Evolutionary conservation across 345 rosid genomes (phyloP).

Genomic region (Eucalyptus shirleyi): DNA sequence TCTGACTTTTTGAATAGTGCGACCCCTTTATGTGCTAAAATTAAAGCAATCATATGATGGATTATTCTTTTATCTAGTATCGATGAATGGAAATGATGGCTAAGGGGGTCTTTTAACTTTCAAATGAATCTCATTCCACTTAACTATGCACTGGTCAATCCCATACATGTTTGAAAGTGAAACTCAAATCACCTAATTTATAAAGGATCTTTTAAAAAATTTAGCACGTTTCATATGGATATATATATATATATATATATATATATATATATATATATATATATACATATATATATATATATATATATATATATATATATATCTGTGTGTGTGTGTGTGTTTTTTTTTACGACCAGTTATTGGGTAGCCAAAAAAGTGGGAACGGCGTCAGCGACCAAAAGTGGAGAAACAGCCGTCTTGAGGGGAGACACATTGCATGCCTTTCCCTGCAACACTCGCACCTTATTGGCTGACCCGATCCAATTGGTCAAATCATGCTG

Average conservation of each 20-base stretch:
- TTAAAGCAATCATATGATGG: not conserved
- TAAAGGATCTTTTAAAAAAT: too few species aligned
- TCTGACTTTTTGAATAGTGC: not conserved
- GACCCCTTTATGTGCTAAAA: rapidly evolving
- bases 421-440: not conserved
- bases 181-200: too few species aligned
- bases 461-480: not conserved
- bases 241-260: too few species aligned
- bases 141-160: not conserved
- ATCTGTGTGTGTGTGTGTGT: rapidly evolving
- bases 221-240: too few species aligned
- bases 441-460: not conserved
- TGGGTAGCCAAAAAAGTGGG: not conserved
- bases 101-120: not conserved
- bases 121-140: not conserved
- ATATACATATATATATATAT: too few species aligned
- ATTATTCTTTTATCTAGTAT: not conserved
- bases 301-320: too few species aligned
- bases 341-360: too few species aligned
- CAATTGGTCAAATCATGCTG: not conserved
- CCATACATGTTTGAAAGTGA: not conserved
- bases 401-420: not conserved
- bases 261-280: too few species aligned
- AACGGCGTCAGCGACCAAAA: slow-evolving; percentile 1
- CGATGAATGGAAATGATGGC: not conserved